Percentiles rank a stretch among this genome's conserved stretches.
Conservation (phyloP, 2,329 filamentous ascomycete species). For the Pestalotiopsis sp. region DNA sequence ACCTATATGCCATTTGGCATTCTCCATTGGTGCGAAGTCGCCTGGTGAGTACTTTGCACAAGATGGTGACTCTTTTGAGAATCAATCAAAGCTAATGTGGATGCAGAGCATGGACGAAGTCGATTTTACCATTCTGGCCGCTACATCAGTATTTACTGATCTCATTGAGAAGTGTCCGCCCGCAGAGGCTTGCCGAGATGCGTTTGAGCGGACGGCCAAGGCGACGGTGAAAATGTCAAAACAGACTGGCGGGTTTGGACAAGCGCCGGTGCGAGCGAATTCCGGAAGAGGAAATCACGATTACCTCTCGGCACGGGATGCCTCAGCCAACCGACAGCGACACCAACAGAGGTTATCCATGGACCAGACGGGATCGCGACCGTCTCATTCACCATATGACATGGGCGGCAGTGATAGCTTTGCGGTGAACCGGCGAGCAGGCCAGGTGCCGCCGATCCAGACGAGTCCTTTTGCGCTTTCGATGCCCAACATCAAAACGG, state of each 20-base stretch:
- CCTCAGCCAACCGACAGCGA: constrained; percentile 30
- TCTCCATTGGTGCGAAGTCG: constrained; percentile 85
- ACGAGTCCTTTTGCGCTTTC: constrained; percentile 30
- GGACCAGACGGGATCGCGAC: constrained; percentile 25
- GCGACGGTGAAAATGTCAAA: constrained; percentile 95
- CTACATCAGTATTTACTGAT: constrained; percentile 89
- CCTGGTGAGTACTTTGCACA: constrained; percentile 66
- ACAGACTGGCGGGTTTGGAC: constrained; percentile 80
- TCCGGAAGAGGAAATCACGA: constrained; percentile 26
- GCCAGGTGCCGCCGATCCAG: constrained; percentile 25
- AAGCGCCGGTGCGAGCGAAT: constrained; percentile 33
- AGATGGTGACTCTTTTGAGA: constrained; percentile 10
- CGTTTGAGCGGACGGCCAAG: constrained; percentile 93
- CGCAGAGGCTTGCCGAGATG: constrained; percentile 90
- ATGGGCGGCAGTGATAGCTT: constrained; percentile 23
- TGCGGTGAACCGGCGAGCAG: constrained; percentile 16
- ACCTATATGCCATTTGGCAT: constrained; percentile 97
- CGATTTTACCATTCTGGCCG: constrained; percentile 93
- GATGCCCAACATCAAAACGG: constrained; percentile 37
- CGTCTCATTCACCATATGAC: constrained; percentile 18
- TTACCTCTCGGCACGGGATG: constrained; percentile 33
- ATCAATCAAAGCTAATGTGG: constrained; percentile 26
- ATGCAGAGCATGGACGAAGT: constrained; percentile 84
- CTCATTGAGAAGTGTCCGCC: constrained; percentile 94
- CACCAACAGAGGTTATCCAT: constrained; percentile 20